Percentiles rank a stretch among this genome's conserved stretches.
Evolutionary conservation across 495 filamentous ascomycete genomes (phyloP).

Genomic region (Hamigera avellanea): DNA sequence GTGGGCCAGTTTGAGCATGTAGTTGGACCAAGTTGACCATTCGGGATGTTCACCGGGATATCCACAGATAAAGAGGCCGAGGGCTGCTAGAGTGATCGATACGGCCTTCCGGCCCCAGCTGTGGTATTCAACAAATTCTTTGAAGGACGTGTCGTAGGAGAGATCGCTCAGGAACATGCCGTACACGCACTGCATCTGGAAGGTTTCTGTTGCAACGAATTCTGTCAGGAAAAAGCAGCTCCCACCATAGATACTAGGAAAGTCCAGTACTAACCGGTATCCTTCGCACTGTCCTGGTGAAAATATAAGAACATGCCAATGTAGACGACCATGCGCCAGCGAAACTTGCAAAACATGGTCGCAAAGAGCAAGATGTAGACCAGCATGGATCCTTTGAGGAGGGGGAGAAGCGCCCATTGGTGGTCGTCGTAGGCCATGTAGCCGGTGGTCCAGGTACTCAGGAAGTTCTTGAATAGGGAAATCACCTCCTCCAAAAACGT

Average conservation of each 20-base stretch:
- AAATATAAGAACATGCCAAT: slow-evolving; percentile 41
- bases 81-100: slow-evolving; percentile 26
- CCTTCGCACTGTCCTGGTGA: slow-evolving; percentile 28
- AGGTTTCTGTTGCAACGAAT: slow-evolving; percentile 19
- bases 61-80: slow-evolving; percentile 44
- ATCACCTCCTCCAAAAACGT: slow-evolving; percentile 22
- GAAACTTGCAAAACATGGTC: slow-evolving; percentile 43
- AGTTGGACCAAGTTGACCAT: slow-evolving; percentile 46
- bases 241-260: background rate
- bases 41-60: slow-evolving; percentile 49
- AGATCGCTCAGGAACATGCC: slow-evolving; percentile 53
- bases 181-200: slow-evolving; percentile 50
- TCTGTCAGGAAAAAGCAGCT: too few relatives aligned
- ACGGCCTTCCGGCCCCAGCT: slow-evolving; percentile 35
- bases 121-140: slow-evolving; percentile 35
- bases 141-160: slow-evolving; percentile 39
- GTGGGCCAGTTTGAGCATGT: slow-evolving; percentile 29
- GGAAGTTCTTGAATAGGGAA: slow-evolving; percentile 38
- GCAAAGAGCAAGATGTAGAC: slow-evolving; percentile 46
- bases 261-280: slow-evolving; percentile 13
- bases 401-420: slow-evolving; percentile 54
- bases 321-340: slow-evolving; percentile 42
- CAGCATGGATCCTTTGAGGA: slow-evolving; percentile 50
- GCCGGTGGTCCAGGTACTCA: slow-evolving; percentile 46
- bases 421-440: slow-evolving; percentile 51